Evolutionary conservation across 2,329 filamentous ascomycete genomes (phyloP), one percentile per base, ranked within the genome.

Genomic region (Epichloe coenophiala): DNA sequence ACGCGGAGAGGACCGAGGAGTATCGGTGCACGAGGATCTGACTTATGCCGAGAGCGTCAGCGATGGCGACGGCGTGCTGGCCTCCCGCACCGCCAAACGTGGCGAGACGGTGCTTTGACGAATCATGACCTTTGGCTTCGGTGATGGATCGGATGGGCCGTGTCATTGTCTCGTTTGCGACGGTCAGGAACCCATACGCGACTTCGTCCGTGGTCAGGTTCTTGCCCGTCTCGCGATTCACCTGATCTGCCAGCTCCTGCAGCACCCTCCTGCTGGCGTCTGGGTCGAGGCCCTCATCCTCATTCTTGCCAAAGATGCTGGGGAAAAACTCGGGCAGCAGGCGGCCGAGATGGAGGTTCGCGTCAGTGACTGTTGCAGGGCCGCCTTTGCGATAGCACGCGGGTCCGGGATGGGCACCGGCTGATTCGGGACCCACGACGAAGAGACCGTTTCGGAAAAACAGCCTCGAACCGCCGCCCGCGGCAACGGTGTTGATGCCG

Each of bases 401-500:
- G 3, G 84, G 83, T 0, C 84, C 84, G 2, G 84, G 84, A 59
- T 86, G 80, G 5, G 84, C 83, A 36, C 78, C 77, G 1, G 83
- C 82, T 27, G 80, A 84, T 58, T 87, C 83, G 1, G 84, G 84
- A 0, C 84, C 84, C 5, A 88, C 84, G 1, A 81, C 77, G 55
- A 88, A 86, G 2, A 88, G 69, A 0, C 84, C 84, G 53, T 87
- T 87, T 52, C 76, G 77, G 74, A 80, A 88, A 59, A 81, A 83
- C 0, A 89, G 69, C 15, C 80, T 72, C 1, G 79, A 84, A n/a
- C 83, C 83, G 53, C 85, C 85, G 17, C 85, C 84, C 6, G 85
- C 84, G 23, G 85, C 85, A 4, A 89, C 84, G 1, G 86, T 91
- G 61, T 88, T 87, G 62, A 91, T 89, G 58, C 90, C 86, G 1